Evolutionary conservation across 352 stramenopile species (phyloP).

Genomic region (Thalassiosira sp.): DNA sequence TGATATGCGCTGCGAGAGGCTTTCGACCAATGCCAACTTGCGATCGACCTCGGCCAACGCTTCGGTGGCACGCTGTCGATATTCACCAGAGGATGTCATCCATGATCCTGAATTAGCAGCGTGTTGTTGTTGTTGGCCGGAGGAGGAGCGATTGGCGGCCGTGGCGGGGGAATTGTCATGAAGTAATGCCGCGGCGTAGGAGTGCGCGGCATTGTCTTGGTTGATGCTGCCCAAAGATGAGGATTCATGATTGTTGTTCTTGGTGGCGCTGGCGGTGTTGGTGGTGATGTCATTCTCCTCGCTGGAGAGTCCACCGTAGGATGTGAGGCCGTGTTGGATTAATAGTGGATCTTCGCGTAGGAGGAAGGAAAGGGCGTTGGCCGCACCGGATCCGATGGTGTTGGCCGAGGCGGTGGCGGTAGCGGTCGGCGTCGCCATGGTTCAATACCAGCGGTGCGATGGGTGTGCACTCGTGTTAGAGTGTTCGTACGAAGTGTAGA

Average conservation of each 20-base stretch:
- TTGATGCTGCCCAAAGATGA: not conserved
- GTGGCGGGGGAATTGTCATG: constrained; percentile 17
- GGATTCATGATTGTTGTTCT: not conserved
- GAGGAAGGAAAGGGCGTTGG: constrained; percentile 61
- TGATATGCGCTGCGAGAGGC: constrained; percentile 65
- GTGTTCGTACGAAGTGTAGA: no score
- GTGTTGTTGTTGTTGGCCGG: no score
- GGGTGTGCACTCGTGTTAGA: no score
- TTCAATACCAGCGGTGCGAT: no score
- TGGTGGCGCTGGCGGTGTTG: not conserved
- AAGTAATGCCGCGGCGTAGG: constrained; percentile 71
- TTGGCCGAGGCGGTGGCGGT: not conserved
- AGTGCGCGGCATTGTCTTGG: constrained; percentile 53
- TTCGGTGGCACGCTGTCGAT: constrained; percentile 62
- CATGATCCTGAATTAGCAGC: no score
- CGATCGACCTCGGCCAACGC: constrained; percentile 74
- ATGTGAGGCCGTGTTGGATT: constrained; percentile 58
- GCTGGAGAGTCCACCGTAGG: constrained; percentile 11
- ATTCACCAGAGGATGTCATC: constrained; percentile 41
- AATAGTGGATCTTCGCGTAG: constrained; percentile 73
- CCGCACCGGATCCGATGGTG: constrained; percentile 39
- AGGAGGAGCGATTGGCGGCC: no score
- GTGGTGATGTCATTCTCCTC: not conserved
- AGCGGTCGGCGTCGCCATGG: constrained; percentile 1
- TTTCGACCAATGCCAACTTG: constrained; percentile 74